Evolutionary conservation across 1,284 basidiomycete species (phyloP).

Genomic region (Porogramme epimiltina): DNA sequence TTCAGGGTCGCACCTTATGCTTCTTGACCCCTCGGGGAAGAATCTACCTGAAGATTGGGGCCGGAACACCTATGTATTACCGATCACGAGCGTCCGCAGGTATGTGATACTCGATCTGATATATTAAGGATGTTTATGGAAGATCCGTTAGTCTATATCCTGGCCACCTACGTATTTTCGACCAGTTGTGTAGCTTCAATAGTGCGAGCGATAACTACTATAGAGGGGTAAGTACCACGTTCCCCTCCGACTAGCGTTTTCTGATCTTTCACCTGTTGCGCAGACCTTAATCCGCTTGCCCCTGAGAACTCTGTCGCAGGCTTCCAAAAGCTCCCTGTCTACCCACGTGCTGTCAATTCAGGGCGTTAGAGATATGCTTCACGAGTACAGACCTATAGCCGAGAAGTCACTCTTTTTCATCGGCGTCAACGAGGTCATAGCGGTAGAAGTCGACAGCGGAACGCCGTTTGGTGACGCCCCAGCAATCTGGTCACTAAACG

Average conservation of each 20-base stretch:
- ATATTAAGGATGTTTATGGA: too few relatives aligned
- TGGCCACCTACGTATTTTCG: conserved; percentile 40
- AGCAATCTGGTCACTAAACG: conserved; percentile 2
- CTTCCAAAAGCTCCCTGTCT: conserved; percentile 11
- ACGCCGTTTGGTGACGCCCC: not conserved
- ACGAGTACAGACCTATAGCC: conserved; percentile 5
- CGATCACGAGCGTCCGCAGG: conserved; percentile 34
- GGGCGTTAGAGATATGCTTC: conserved; percentile 13
- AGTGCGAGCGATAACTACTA: conserved; percentile 29
- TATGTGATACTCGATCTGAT: conserved; percentile 7
- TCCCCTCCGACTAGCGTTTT: too few relatives aligned
- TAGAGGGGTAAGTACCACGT: conserved; percentile 45
- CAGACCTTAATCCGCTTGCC: conserved; percentile 54
- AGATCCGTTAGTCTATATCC: conserved; percentile 36
- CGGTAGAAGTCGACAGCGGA: not conserved
- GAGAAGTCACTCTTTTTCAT: conserved; percentile 17
- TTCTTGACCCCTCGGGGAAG: conserved; percentile 45
- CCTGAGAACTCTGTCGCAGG: conserved; percentile 29
- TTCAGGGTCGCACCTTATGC: conserved; percentile 41
- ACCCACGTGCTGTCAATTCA: not conserved
- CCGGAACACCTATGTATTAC: conserved; percentile 25
- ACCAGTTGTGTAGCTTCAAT: conserved; percentile 43
- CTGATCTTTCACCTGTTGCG: not conserved
- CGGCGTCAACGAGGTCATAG: conserved; percentile 2
- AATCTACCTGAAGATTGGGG: conserved; percentile 35